Base-by-base conservation (phyloP, 225 moss, liverwort and hornwort species). In the Ulota crispa region DNA sequence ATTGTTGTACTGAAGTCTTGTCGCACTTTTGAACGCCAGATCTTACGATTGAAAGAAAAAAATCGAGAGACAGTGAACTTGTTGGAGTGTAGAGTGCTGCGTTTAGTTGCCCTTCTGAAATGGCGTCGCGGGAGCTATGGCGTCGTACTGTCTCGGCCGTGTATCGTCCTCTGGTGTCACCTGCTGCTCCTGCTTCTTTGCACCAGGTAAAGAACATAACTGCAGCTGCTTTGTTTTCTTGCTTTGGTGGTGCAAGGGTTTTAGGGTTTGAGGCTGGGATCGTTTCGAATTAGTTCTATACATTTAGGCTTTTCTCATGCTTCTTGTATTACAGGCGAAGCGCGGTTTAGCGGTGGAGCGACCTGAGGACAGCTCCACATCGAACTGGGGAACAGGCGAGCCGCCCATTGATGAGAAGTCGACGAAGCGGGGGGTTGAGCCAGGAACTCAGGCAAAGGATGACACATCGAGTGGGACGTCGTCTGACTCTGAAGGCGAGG, bases 341-440 rank as follows among this genome's bases (percentile, higher is more conserved):
- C 86, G 88, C 19, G 79, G 81, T 1, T 86, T 86, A 36, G 90
- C 88, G 8, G 88, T 86, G 30, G 88, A 88, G 36, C 75, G 90
- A 13, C 77, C 88, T 5, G 31, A 82, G 72, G 88, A 88, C 24
- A 89, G 90, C 73, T 84, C 90, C 36, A 81, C 90, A 3, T 88
- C 90, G 5, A 90, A 86, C 68, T 90, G 90, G 90, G 90, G 90
- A 59, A 16, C 85, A 15, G 90, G 90, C 4, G 90, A 90, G 65
- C 87, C 90, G 72, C 90, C 90, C 37, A 54, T 84, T 7, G 90
- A 88, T 60, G 87, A 90, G 86, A 84, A 83, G 68, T 79, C 83
- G 30, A 85, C 90, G 24, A 65, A 88, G 71, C 85, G 90, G 3
- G 90, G 90, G 16, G 88, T 77, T 26, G 75, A 75, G 2, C 63